A percentile compares a stretch with the other conserved stretches of the same genome.
phyloP scores from a whole-genome alignment of 2,329 filamentous ascomycete genomes.

The Sphaerulina populicola region DNA sequence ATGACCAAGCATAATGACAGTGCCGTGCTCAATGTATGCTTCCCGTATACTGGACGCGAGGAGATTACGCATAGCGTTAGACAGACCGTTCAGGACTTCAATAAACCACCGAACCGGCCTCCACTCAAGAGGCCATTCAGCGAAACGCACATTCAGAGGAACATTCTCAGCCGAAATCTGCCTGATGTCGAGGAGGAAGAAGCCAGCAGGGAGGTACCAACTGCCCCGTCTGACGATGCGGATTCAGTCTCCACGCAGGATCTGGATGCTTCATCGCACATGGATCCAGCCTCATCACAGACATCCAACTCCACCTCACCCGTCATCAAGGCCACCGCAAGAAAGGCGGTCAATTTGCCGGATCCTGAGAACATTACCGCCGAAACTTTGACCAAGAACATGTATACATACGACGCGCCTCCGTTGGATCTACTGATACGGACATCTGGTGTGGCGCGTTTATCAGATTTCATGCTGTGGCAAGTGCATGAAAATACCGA shows the following conservation, averaged over 20 bases:
- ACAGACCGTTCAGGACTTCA: constrained; percentile 79
- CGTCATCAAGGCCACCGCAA: constrained; percentile 29
- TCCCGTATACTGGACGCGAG: constrained; percentile 91
- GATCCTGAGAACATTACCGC: constrained; percentile 84
- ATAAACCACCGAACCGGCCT: constrained; percentile 48
- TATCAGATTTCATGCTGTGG: constrained; percentile 99
- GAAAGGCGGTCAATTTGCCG: constrained; percentile 32
- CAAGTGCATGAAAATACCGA: constrained; percentile 90
- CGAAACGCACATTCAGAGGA: constrained; percentile 76
- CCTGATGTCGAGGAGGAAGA: constrained; percentile 34
- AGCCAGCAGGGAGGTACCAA: constrained; percentile 9
- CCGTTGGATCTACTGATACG: constrained; percentile 85
- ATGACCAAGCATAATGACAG: constrained; percentile 78
- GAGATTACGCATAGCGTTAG: constrained; percentile 89
- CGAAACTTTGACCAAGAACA: constrained; percentile 72
- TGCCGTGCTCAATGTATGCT: constrained; percentile 83
- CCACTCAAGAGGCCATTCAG: constrained; percentile 62
- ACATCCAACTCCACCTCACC: constrained; percentile 36
- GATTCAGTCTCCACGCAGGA: constrained; percentile 25
- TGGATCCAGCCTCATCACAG: constrained; percentile 34
- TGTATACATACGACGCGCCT: constrained; percentile 78
- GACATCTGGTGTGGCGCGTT: constrained; percentile 82
- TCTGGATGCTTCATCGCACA: constrained; percentile 27
- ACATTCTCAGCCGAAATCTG: constrained; percentile 54
- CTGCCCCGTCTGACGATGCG: constrained; percentile 17